These are phyloP conservation scores for Geotrichum restrictum DNA, from an alignment of 1,139 yeast genomes.

Conservation along the genomic window DNA sequence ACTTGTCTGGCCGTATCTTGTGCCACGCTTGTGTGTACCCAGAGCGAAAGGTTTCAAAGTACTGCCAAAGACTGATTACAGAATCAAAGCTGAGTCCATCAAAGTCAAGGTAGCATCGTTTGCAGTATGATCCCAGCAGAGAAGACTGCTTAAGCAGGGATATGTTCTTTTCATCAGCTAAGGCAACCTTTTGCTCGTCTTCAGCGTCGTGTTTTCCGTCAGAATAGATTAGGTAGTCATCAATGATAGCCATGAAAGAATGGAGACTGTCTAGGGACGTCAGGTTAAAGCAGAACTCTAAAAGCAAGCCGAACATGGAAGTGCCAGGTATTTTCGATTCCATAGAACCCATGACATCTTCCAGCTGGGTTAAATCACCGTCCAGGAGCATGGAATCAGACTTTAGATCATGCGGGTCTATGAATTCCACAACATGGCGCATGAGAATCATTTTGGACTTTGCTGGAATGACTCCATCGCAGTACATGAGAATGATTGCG, in stretches of 20 bases:
- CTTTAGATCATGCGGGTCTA: constrained; percentile 24
- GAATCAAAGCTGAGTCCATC: constrained; percentile 59
- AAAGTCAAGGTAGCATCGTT: constrained; percentile 47
- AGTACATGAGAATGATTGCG: constrained; percentile 27
- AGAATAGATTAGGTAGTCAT: constrained; percentile 7
- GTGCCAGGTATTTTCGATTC: constrained; percentile 5
- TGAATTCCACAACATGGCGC: constrained; percentile 26
- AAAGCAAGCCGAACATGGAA: constrained; percentile 18
- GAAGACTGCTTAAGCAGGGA: constrained; percentile 20
- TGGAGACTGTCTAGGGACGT: constrained; percentile 25
- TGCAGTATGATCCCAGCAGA: constrained; percentile 44
- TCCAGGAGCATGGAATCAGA: constrained; percentile 6
- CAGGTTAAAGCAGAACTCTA: constrained; percentile 22
- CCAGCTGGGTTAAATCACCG: constrained; percentile 14
- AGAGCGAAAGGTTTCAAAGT: constrained; percentile 52
- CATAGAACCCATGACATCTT: constrained; percentile 3
- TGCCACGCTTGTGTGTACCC: constrained; percentile 15
- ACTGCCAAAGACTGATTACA: constrained; percentile 49
- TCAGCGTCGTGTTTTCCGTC: constrained; percentile 18
- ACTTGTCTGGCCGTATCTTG: not conserved
- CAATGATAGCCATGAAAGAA: constrained; percentile 19
- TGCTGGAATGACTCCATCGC: constrained; percentile 26
- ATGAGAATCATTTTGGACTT: constrained; percentile 24
- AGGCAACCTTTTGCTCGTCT: constrained; percentile 3
- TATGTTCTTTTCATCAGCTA: constrained; percentile 2